Evolutionary conservation across 2,329 filamentous ascomycete genomes (phyloP).

Genomic region (Paraphaeosphaeria sporulosa): DNA sequence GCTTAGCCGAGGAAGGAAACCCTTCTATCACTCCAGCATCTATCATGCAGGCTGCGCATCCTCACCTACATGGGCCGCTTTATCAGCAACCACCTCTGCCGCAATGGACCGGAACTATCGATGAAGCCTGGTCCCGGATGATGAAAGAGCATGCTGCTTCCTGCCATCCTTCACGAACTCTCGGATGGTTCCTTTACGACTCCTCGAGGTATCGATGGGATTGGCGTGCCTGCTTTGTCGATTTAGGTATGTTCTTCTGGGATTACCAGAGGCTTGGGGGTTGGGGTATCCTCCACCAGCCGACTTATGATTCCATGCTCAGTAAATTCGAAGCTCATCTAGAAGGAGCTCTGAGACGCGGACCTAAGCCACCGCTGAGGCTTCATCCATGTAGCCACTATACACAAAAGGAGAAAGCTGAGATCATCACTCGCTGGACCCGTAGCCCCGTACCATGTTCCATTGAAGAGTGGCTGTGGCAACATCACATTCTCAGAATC

Average conservation of each 20-base stretch:
- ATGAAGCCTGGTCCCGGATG: neutral
- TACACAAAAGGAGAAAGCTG: neutral
- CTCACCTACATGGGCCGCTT: no score
- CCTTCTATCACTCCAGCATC: neutral
- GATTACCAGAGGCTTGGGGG: conserved; percentile 11
- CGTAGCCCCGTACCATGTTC: conserved; percentile 3
- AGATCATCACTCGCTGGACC: conserved; percentile 12
- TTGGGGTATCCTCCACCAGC: conserved; percentile 10
- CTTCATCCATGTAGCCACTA: neutral
- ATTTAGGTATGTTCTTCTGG: conserved; percentile 23
- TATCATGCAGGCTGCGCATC: neutral
- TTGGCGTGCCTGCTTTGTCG: conserved; percentile 5
- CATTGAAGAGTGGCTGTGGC: conserved; percentile 6
- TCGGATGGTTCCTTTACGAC: neutral
- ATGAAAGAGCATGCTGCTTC: neutral
- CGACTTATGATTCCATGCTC: neutral
- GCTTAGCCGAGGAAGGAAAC: no score
- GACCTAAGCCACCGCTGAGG: neutral
- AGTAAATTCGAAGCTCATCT: neutral
- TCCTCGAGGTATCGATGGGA: neutral
- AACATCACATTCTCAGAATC: neutral
- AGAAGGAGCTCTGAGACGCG: neutral
- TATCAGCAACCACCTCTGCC: neutral
- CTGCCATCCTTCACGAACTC: neutral
- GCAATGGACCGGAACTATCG: neutral